Conservation (phyloP, 2,329 filamentous ascomycete species). For the Fusarium sp. region DNA sequence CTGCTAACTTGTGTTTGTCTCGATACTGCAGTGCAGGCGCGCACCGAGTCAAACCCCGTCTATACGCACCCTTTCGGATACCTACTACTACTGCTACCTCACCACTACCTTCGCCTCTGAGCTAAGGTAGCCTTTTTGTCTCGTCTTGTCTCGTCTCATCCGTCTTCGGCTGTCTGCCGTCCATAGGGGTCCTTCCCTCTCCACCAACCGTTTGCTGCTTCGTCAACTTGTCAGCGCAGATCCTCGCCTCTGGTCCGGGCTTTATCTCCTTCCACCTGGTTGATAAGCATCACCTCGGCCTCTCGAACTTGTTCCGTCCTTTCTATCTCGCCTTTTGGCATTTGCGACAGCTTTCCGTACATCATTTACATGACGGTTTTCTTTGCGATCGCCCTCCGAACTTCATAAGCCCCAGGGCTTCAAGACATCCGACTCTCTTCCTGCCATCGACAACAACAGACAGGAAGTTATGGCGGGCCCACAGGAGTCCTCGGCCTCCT, state of each 20-base stretch:
- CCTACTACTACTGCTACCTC: constrained; percentile 44
- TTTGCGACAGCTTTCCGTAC: constrained; percentile 24
- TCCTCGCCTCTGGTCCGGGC: constrained; percentile 16
- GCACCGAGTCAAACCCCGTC: constrained; percentile 38
- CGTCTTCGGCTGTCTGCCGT: constrained; percentile 32
- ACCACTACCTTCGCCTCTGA: constrained; percentile 43
- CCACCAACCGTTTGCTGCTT: constrained; percentile 45
- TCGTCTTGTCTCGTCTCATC: constrained; percentile 23
- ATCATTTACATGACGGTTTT: constrained; percentile 57
- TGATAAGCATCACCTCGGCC: constrained; percentile 27
- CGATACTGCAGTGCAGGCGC: constrained; percentile 41
- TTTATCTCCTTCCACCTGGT: constrained; percentile 26
- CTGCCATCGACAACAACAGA: constrained; percentile 49
- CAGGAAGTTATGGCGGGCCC: constrained; percentile 56
- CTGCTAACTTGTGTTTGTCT: constrained; percentile 42
- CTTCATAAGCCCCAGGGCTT: constrained; percentile 54
- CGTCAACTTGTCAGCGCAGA: constrained; percentile 26
- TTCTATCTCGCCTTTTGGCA: constrained; percentile 23
- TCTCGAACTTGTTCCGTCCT: constrained; percentile 10
- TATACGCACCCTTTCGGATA: constrained; percentile 50
- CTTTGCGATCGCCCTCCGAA: constrained; percentile 51
- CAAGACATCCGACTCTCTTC: constrained; percentile 48
- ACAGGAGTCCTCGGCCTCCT: constrained; percentile 52
- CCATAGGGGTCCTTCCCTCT: constrained; percentile 36
- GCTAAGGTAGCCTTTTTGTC: constrained; percentile 16